Base-by-base conservation (phyloP, 108 stramenopile species). In the Schizochytrium sp. region DNA sequence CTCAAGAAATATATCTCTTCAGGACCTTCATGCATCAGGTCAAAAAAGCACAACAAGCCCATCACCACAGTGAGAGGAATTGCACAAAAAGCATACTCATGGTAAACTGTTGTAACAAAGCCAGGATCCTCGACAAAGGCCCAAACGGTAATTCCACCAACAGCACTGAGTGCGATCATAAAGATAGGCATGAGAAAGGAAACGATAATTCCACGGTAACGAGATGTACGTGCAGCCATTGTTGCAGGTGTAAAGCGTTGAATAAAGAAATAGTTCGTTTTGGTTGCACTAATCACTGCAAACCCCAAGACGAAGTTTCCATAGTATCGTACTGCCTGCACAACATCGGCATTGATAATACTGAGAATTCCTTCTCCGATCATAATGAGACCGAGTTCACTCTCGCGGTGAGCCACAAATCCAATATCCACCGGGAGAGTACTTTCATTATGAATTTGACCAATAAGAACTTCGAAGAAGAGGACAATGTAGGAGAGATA, bases 141-240 rank as follows among this genome's bases (percentile, higher is more conserved):
- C 76, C 76, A 83, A 49, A 83, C 76, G 28, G 76, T 53, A 83
- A 83, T 49, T n/a, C 76, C 76, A n/a, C 76, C 76, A 5, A 83
- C 53, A 5, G 76, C 76, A 1, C 76, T 55, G 50, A 83, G 76
- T 38, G 50, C 53, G 28, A 55, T 53, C 50, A 83, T 55, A n/a
- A 83, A 49, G n/a, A 83, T 55, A n/a, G 76, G 76, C 8, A 49
- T 47, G 28, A 83, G 55, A n/a, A 17, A 55, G 3, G 53, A n/a
- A 17, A 55, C 76, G 5, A 50, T 28, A 5, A 83, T 2, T n/a
- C 76, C 76, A 40, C 76, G 76, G 5, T 55, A 10, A 10, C 76
- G 47, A 17, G 50, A 55, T 38, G 49, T 49, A 5, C 76, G 47
- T 38, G 28, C 47, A 5, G 50, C 76, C 76, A 83, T 2, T 5